Evolutionary conservation across 768 basidiomycete species (phyloP).

Genomic region (Candolleomyces aberdarensis): DNA sequence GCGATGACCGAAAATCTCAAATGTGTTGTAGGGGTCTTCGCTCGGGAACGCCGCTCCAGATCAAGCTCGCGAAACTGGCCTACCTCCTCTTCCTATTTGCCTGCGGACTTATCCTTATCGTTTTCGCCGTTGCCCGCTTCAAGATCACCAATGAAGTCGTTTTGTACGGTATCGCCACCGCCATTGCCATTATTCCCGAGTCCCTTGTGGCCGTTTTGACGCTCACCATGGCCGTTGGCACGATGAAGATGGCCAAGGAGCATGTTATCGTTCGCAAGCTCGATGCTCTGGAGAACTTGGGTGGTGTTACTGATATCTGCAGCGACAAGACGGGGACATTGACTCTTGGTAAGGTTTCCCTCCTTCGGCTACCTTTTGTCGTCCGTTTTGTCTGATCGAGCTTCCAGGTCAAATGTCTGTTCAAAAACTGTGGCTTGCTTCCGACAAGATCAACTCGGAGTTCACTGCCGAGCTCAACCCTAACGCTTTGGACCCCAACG

Average conservation of each 20-base stretch:
- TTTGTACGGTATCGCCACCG: constrained; percentile 35
- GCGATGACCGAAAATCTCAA: background rate
- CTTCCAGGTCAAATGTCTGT: constrained; percentile 37
- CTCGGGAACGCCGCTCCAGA: constrained; percentile 35
- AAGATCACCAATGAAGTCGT: constrained; percentile 31
- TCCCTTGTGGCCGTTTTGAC: constrained; percentile 47
- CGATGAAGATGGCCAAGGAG: constrained; percentile 50
- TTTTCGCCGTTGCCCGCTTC: constrained; percentile 33
- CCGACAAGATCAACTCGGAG: constrained; percentile 20
- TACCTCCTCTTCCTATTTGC: constrained; percentile 34
- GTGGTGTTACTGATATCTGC: constrained; percentile 52
- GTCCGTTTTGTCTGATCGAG: background rate
- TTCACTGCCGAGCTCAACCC: constrained; percentile 29
- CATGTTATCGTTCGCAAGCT: constrained; percentile 63
- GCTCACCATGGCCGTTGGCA: constrained; percentile 57
- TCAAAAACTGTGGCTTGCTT: constrained; percentile 36
- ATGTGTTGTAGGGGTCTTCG: constrained; percentile 24
- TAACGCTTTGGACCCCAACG: constrained; percentile 31
- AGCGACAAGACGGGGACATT: constrained; percentile 69
- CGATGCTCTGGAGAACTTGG: constrained; percentile 61
- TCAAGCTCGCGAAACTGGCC: constrained; percentile 33
- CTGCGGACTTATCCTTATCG: constrained; percentile 33
- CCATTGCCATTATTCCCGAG: constrained; percentile 39
- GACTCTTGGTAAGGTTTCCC: constrained; percentile 32
- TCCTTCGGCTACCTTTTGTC: background rate